Percentiles rank a stretch among this genome's conserved stretches.
Evolutionary conservation across 2,329 filamentous ascomycete species (phyloP).

Genomic region (Furcasterigmium furcatum): DNA sequence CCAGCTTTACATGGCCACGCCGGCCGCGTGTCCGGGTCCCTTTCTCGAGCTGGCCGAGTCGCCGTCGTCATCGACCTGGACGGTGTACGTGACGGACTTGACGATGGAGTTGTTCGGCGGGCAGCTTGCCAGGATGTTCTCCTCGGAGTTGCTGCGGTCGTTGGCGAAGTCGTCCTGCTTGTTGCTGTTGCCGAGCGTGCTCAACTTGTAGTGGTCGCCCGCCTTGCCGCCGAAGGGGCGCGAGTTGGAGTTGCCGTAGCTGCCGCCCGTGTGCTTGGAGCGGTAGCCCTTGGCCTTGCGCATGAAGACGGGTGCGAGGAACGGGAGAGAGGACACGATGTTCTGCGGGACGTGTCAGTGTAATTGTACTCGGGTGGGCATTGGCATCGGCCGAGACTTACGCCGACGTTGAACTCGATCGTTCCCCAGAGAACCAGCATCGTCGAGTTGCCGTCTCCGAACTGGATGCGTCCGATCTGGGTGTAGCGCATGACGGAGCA

Average conservation of each 20-base stretch:
- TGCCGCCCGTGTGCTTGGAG: conserved; percentile 28
- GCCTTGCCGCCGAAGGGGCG: conserved; percentile 14
- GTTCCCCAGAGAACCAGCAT: conserved; percentile 55
- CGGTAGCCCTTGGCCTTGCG: conserved; percentile 38
- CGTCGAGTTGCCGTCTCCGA: conserved; percentile 50
- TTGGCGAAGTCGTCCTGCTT: conserved; percentile 23
- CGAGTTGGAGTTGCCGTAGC: conserved; percentile 16
- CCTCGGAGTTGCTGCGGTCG: conserved; percentile 26
- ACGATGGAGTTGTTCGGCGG: conserved; percentile 29
- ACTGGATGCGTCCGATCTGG: conserved; percentile 46
- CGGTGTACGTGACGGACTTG: conserved; percentile 38
- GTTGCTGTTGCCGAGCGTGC: conserved; percentile 25
- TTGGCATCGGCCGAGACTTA: conserved; percentile 23
- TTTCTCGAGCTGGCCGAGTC: background rate
- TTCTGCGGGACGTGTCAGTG: conserved; percentile 24
- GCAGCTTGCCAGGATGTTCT: conserved; percentile 29
- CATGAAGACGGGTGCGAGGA: conserved; percentile 39
- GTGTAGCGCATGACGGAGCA: conserved; percentile 50
- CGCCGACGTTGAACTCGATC: conserved; percentile 55
- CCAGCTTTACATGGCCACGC: background rate
- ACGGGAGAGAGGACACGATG: conserved; percentile 42
- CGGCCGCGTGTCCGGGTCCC: background rate
- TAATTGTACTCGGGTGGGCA: background rate
- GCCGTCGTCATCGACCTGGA: conserved; percentile 28
- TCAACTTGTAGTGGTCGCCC: conserved; percentile 32